phyloP scores from a whole-genome alignment of 768 basidiomycete species.

The Piloderma croceum region DNA sequence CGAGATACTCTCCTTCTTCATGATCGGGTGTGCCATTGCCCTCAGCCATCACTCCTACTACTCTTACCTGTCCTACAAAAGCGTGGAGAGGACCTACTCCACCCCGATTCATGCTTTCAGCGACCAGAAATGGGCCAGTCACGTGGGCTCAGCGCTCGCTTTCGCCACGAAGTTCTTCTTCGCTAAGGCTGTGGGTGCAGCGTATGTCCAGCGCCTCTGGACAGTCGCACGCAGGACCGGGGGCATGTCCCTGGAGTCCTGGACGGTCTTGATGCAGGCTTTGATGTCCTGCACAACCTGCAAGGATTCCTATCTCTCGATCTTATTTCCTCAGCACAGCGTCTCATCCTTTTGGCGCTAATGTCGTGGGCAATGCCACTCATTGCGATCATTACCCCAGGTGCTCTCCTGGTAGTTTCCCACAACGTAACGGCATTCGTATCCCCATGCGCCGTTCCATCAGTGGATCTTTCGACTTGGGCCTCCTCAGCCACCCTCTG shows the following conservation, averaged over 20 bases:
- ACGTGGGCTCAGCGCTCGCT: constrained; percentile 3
- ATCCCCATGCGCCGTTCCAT: not conserved
- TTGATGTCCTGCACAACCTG: constrained; percentile 3
- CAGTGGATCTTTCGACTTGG: not conserved
- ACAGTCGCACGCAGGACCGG: constrained; percentile 3
- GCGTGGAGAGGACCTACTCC: not conserved
- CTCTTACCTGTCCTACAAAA: not conserved
- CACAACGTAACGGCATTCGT: not conserved
- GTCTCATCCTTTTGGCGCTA: constrained; percentile 3
- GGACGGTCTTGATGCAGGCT: constrained; percentile 7
- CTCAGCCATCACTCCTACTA: constrained; percentile 5
- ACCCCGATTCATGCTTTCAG: constrained; percentile 1
- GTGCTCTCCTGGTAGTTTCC: constrained; percentile 2
- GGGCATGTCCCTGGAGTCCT: constrained; percentile 3
- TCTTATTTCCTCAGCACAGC: constrained; percentile 6
- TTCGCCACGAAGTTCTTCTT: constrained; percentile 8
- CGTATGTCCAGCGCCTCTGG: constrained; percentile 5
- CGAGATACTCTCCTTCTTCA: not conserved
- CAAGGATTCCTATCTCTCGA: constrained; percentile 4
- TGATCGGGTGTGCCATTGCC: constrained; percentile 1
- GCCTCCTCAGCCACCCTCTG: not conserved
- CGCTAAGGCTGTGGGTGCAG: constrained; percentile 1
- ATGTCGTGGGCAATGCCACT: constrained; percentile 4
- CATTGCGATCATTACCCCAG: constrained; percentile 5
- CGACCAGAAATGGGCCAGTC: constrained; percentile 8